Base-by-base conservation (phyloP, 805 yeast species). In the Groenewaldozyma tartarivorans region DNA sequence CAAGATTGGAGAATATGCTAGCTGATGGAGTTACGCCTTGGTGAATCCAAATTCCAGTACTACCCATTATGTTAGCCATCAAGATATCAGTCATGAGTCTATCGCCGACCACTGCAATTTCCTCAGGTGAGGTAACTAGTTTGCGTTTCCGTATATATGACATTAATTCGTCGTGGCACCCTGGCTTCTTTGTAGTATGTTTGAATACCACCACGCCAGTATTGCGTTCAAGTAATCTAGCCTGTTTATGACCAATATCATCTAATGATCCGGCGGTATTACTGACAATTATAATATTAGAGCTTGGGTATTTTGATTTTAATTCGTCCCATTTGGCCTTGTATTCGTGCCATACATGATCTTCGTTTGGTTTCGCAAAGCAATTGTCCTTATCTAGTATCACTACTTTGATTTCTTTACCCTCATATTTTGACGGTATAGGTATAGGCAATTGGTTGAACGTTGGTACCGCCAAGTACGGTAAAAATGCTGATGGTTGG, bases 371-470 rank as follows among this genome's bases (percentile, higher is more conserved):
- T 44, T 74, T 71, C 4, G 98, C 94, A 57, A 92, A 83, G 55
- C 97, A 90, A 59, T 92, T 92, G 62, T 92, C 98, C 58, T 92
- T 92, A 56, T 92, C 98, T 20, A 92, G 66, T 0, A 92, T 90
- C 1, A 88, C 71, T 0, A 87, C 94, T 53, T 75, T 79, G 43
- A 84, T 81, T 4, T 51, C 51, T 36, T 61, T 42, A 44, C 43
- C 40, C 18, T 26, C 13, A 19, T 26, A 24, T 9, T 52, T 39
- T 1, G 20, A 48, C 35, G 41, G 57, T 38, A 41, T 47, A 33
- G 92, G 84, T 2, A 81, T 56, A 0, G 79, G 72, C 3, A 82
- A 56, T 38, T 74, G 71, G 50, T 75, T 78, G 50, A 81, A 81
- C 1, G 77, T 74, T 15, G 71, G 55, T 11, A 75, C 67, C 0